Conservation (phyloP, 2,329 filamentous ascomycete genomes). For the Sporothrix schenckii region DNA sequence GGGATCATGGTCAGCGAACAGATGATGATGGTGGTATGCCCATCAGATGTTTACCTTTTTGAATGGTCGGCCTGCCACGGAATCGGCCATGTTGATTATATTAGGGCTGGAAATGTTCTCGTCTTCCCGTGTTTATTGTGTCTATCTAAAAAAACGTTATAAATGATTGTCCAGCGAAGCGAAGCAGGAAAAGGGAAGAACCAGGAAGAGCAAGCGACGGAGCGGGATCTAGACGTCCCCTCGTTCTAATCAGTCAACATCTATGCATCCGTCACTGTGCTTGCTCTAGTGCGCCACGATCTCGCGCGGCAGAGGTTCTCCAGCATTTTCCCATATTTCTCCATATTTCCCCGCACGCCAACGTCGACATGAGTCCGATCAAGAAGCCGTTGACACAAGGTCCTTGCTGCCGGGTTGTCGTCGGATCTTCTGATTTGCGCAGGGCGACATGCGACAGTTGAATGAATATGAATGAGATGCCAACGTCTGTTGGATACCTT, state of each 20-base stretch:
- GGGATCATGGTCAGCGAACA: neutral
- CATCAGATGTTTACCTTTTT: conserved; percentile 33
- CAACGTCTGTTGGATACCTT: no score
- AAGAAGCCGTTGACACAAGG: neutral
- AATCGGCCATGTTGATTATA: conserved; percentile 8
- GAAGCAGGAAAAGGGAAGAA: neutral
- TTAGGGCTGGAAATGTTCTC: neutral
- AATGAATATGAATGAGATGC: neutral
- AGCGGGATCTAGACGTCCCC: neutral
- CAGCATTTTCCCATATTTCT: neutral
- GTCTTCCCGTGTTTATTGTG: neutral
- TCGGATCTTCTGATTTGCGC: neutral
- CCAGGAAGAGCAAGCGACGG: neutral
- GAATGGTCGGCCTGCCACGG: conserved; percentile 31
- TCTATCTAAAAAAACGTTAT: neutral
- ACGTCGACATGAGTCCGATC: neutral
- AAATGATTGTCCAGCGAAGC: neutral
- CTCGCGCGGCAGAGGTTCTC: neutral
- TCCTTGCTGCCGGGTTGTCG: neutral
- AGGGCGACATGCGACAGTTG: neutral
- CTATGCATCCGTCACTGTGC: neutral
- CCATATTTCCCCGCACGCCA: conserved; percentile 10
- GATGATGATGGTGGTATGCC: no score
- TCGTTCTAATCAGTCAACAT: neutral
- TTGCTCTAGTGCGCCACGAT: conserved; percentile 1